Evolutionary conservation across 2,329 filamentous ascomycete genomes (phyloP), one percentile per base, ranked within the genome.

Genomic region (Alternaria triticimaculans): DNA sequence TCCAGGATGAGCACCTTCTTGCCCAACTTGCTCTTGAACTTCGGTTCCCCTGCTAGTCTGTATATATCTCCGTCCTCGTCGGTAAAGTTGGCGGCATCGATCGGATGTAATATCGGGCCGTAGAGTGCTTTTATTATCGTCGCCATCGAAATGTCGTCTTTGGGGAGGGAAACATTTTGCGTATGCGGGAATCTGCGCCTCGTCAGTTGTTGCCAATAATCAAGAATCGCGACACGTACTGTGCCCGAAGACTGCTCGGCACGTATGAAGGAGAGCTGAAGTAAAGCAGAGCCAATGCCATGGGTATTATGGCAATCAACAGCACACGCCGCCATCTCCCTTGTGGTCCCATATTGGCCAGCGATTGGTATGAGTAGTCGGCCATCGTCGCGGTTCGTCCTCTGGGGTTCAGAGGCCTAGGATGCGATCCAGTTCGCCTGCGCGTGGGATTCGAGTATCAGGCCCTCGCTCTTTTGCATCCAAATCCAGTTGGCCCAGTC

Each of bases 71-170:
- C 77, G 43, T 80, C 78, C 49, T 80, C 77, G 64, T 80, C 77
- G 58, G 76, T 79, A 66, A 80, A 80, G 63, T 78, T 79, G 9
- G 70, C 64, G 10, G 77, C 77, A 50, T 74, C 73, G 55, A 80
- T 67, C 5, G 77, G 77, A 58, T 79, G 78, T 18, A 79, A 55
- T 44, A 79, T 74, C 48, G 77, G 77, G 48, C 69, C 69, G 63
- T 79, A 80, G 45, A 80, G 75, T 60, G 76, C 74, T 68, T 78
- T 77, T 55, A 80, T 75, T 55, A 80, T 76, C n/a, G 76, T 74
- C 15, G 69, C 58, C 76, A 80, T 80, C n/a, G 75, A 72, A 2
- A 70, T 48, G 63, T 79, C 75, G 57, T 74, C 70, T 43, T 68
- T 60, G 37, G 69, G 58, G 20, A 76, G 65, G n/a, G 73, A 66